Conservation (phyloP, 495 filamentous ascomycete genomes). For the Aspergillus coremiiformis region DNA sequence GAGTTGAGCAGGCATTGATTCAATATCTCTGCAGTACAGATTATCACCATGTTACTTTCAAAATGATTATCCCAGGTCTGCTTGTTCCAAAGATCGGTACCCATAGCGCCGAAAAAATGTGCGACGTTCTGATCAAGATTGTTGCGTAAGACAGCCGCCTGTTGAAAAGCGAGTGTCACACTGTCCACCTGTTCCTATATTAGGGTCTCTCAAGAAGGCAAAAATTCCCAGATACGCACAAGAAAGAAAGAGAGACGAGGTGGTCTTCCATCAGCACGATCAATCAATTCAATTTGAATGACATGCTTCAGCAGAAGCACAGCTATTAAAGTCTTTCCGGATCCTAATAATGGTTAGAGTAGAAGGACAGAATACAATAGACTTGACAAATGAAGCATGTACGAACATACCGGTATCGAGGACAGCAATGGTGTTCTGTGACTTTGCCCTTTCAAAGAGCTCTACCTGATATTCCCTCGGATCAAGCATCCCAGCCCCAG, state of each 20-base stretch:
- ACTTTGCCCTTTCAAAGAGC: slow-evolving; percentile 82
- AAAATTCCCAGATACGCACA: slow-evolving; percentile 32
- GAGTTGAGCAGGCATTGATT: slow-evolving; percentile 70
- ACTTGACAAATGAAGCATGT: neutral
- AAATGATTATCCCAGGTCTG: slow-evolving; percentile 64
- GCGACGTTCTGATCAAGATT: slow-evolving; percentile 78
- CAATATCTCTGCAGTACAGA: slow-evolving; percentile 88
- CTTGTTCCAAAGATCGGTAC: slow-evolving; percentile 56
- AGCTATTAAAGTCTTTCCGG: slow-evolving; percentile 95
- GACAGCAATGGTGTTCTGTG: slow-evolving; percentile 86
- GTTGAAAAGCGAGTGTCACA: slow-evolving; percentile 86
- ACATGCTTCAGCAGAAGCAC: slow-evolving; percentile 75
- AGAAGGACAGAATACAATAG: neutral
- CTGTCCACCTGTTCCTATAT: slow-evolving; percentile 58
- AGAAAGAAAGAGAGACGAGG: slow-evolving; percentile 78
- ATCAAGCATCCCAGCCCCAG: slow-evolving; percentile 44
- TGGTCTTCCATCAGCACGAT: slow-evolving; percentile 51
- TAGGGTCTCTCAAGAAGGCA: neutral
- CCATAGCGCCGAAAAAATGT: slow-evolving; percentile 71
- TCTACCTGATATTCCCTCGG: slow-evolving; percentile 90
- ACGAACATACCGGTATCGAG: slow-evolving; percentile 69
- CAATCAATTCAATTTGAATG: slow-evolving; percentile 69
- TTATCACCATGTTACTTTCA: slow-evolving; percentile 72
- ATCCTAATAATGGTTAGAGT: slow-evolving; percentile 45
- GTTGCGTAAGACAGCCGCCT: slow-evolving; percentile 70